Percentiles rank a stretch among this genome's conserved stretches.
Conservation (phyloP, 2,329 filamentous ascomycete species). For the Curvularia lunata region DNA sequence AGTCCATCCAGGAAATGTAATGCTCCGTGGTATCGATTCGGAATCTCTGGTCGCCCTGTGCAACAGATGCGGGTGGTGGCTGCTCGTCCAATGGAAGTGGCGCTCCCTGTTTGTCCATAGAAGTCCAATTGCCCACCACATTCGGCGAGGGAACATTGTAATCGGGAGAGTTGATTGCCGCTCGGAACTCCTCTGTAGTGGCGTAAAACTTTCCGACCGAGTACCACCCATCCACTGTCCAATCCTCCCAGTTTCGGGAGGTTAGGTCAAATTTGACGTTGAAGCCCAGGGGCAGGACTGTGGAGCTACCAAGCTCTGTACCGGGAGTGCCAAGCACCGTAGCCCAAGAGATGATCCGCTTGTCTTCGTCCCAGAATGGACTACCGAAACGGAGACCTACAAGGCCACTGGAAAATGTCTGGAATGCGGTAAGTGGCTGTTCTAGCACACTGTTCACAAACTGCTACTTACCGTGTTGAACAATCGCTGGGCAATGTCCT, state of each 20-base stretch:
- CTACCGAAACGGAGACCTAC: slow-evolving; percentile 39
- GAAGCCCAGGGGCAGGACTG: slow-evolving; percentile 56
- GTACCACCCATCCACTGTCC: slow-evolving; percentile 61
- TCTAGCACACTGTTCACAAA: background rate
- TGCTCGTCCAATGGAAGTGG: slow-evolving; percentile 57
- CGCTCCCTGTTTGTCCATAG: slow-evolving; percentile 52
- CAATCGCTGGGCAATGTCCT: slow-evolving; percentile 30
- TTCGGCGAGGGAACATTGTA: slow-evolving; percentile 58
- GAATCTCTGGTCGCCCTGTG: slow-evolving; percentile 53
- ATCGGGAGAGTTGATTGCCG: slow-evolving; percentile 51
- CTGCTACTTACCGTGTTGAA: slow-evolving; percentile 30
- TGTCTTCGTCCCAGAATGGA: slow-evolving; percentile 38
- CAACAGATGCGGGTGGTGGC: slow-evolving; percentile 59
- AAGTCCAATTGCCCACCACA: slow-evolving; percentile 57
- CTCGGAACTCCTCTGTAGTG: slow-evolving; percentile 57
- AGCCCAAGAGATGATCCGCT: slow-evolving; percentile 57
- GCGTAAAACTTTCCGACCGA: slow-evolving; percentile 63
- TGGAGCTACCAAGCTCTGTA: slow-evolving; percentile 52
- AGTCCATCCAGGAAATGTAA: slow-evolving; percentile 61
- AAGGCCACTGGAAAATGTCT: slow-evolving; percentile 25
- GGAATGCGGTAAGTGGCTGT: background rate
- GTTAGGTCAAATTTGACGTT: slow-evolving; percentile 56
- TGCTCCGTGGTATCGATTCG: slow-evolving; percentile 52
- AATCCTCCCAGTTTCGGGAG: slow-evolving; percentile 58
- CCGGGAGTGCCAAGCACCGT: slow-evolving; percentile 52